Percentiles rank a stretch among this genome's conserved stretches.
Evolutionary conservation across 768 basidiomycete genomes (phyloP).

Genomic region (Pilatotrama ljubarskyi): DNA sequence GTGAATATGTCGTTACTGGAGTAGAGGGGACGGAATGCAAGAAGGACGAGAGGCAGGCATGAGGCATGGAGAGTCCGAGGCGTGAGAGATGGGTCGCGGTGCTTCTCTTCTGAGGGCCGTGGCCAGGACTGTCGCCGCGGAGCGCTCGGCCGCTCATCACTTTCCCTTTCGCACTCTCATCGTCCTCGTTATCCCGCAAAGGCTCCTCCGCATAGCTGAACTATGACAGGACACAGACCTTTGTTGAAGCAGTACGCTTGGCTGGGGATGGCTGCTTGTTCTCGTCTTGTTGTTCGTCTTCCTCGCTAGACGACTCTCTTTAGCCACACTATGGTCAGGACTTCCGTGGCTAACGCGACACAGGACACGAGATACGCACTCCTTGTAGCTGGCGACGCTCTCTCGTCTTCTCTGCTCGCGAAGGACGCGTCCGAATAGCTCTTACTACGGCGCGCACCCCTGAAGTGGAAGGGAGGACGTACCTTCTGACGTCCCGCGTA

Average conservation of each 20-base stretch:
- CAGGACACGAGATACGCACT: neutral
- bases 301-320: slow-evolving; percentile 13
- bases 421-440: neutral
- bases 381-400: slow-evolving; percentile 12
- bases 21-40: too few species aligned
- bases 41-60: neutral
- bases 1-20: neutral
- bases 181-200: neutral
- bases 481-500: slow-evolving; percentile 25
- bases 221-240: neutral
- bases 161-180: too few species aligned
- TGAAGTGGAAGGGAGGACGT: neutral
- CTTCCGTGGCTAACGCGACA: neutral
- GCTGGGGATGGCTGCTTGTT: slow-evolving; percentile 2
- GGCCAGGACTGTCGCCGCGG: neutral
- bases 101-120: slow-evolving; percentile 5
- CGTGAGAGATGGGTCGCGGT: neutral
- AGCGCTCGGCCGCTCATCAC: neutral
- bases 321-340: slow-evolving; percentile 1
- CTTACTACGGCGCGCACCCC: neutral
- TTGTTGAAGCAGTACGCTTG: slow-evolving; percentile 3
- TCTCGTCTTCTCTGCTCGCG: slow-evolving; percentile 18
- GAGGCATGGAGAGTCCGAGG: neutral
- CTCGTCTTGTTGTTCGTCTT: neutral
- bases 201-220: too few species aligned